Base-by-base conservation (phyloP, 1,284 basidiomycete species). In the Paramarasmius palmivorus region DNA sequence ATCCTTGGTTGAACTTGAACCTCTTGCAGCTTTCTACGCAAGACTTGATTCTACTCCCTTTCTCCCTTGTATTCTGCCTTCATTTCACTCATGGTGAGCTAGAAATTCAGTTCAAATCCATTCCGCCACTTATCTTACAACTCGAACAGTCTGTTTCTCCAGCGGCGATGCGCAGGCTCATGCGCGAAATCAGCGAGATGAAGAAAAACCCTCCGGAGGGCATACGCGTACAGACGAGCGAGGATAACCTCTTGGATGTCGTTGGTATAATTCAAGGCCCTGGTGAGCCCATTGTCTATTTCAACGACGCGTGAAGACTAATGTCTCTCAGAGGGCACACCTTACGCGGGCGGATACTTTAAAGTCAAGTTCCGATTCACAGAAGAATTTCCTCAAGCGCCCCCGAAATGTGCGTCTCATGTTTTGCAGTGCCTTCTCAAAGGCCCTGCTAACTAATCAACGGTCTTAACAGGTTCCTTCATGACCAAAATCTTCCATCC, bases 401-500 rank as follows among this genome's bases (percentile, higher is more conserved):
- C 94, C 52, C 94, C 94, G 4, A 95, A 93, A 77, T 96, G 94
- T 94, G 59, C 59, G 90, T 74, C 5, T 37, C 32, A 23, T 3
- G n/a, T 59, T 35, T 14, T 15, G 25, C 7, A 4, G 12, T 29
- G 7, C 44, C 34, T 17, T 23, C 17, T 20, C 23, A 17, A 39
- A 59, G 15, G 54, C n/a, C 15, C 49, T 48, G 23, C 23, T 32
- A 12, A 32, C 34, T 46, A 10, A 42, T 19, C 44, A 55, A 51
- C 54, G 38, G 38, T 36, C 48, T 35, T n/a, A n/a, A 6, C 61
- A 95, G 94, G 93, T 65, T 88, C 89, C 74, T 90, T 96, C 68
- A 74, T 84, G 1, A 95, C 94, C 50, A 94, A 95, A 75, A 95
- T 98, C 57, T 98, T 98, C 73, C 95, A 98, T 65, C 95, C 95